phyloP scores from a whole-genome alignment of 306 rosid genomes.

The Quercus alba region DNA sequence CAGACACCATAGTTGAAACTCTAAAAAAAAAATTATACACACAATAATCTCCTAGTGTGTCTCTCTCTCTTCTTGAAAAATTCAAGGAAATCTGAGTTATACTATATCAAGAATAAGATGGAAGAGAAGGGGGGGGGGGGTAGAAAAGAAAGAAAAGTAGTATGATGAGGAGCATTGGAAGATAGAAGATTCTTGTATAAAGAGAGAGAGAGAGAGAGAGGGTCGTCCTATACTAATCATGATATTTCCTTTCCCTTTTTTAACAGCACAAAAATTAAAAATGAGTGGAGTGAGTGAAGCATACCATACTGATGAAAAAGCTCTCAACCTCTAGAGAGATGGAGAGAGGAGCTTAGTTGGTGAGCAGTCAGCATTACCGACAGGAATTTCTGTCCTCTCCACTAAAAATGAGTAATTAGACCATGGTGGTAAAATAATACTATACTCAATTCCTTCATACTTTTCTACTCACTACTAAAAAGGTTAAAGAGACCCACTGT shows the following conservation, averaged over 20 bases:
- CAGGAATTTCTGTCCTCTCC: slow-evolving; percentile 56
- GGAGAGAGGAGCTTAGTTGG: slow-evolving; percentile 36
- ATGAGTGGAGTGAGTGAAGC: slow-evolving; percentile 42
- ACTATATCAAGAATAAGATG: slow-evolving; percentile 26
- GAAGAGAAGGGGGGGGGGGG: neutral
- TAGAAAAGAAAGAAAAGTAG: slow-evolving; percentile 14
- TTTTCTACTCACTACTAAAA: slow-evolving; percentile 29
- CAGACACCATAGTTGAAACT: no score
- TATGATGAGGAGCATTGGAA: slow-evolving; percentile 55
- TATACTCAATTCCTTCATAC: slow-evolving; percentile 26
- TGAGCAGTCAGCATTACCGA: slow-evolving; percentile 64
- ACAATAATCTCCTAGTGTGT: neutral
- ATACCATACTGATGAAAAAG: slow-evolving; percentile 24
- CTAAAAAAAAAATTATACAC: no score
- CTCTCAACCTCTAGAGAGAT: slow-evolving; percentile 18
- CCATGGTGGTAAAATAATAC: slow-evolving; percentile 29
- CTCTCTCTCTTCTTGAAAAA: neutral
- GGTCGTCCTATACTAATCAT: slow-evolving; percentile 67
- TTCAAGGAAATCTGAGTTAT: neutral
- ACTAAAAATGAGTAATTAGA: slow-evolving; percentile 49
- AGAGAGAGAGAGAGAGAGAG: slow-evolving; percentile 34
- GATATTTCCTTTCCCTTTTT: slow-evolving; percentile 34
- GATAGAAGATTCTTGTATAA: slow-evolving; percentile 78
- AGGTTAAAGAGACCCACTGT: slow-evolving; percentile 33
- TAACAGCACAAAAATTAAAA: slow-evolving; percentile 18